A percentile compares a stretch with the other conserved stretches of the same genome.
Evolutionary conservation across 2,329 filamentous ascomycete species (phyloP).

Genomic region (Gnomoniopsis smithogilvyi): DNA sequence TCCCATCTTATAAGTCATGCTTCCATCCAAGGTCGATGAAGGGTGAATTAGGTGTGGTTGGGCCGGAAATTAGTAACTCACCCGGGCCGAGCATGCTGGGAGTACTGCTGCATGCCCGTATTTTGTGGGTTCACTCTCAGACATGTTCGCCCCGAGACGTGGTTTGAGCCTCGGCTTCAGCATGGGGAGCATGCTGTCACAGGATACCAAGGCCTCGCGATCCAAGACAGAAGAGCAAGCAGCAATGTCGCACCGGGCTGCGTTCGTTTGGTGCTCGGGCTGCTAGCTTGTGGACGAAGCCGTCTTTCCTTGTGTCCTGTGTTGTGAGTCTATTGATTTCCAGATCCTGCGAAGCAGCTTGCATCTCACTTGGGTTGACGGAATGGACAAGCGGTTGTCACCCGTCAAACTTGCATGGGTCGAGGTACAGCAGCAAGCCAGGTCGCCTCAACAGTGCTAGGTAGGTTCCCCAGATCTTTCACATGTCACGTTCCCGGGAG

Average conservation of each 20-base stretch:
- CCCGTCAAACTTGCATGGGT: constrained; percentile 17
- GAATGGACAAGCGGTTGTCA: constrained; percentile 13
- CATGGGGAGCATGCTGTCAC: background rate
- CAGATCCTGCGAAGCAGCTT: constrained; percentile 16
- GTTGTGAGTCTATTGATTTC: background rate
- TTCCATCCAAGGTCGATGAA: no score
- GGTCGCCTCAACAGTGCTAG: background rate
- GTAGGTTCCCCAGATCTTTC: constrained; percentile 1
- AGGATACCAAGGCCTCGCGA: background rate
- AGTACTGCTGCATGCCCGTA: background rate
- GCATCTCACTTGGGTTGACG: constrained; percentile 7
- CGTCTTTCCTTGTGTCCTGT: background rate
- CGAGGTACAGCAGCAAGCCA: constrained; percentile 6
- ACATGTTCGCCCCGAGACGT: background rate
- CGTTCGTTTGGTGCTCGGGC: background rate
- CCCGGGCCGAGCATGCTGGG: background rate
- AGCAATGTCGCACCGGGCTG: background rate
- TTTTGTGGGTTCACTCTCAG: background rate
- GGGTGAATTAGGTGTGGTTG: no score
- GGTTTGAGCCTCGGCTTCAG: background rate
- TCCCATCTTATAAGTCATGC: no score
- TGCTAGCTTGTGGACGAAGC: background rate
- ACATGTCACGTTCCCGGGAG: constrained; percentile 5
- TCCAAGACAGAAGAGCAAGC: background rate
- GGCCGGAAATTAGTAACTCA: no score